Evolutionary conservation across 2,329 filamentous ascomycete genomes (phyloP).

Genomic region (Cercospora janseana): DNA sequence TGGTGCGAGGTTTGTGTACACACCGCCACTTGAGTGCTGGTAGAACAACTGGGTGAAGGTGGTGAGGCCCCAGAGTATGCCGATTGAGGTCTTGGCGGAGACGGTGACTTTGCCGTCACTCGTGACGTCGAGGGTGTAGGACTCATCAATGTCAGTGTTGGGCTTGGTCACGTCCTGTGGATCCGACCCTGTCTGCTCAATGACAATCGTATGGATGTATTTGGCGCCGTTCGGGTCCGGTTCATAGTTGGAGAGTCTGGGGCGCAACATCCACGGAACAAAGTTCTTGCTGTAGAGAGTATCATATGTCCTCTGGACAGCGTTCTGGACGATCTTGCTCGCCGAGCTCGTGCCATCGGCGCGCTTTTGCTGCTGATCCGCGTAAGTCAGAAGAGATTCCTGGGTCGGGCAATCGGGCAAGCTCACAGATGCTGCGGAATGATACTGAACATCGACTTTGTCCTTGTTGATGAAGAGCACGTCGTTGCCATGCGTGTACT

Average conservation of each 20-base stretch:
- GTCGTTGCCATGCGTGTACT: constrained; percentile 41
- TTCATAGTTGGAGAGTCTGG: constrained; percentile 63
- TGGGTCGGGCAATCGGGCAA: constrained; percentile 7
- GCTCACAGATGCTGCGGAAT: constrained; percentile 29
- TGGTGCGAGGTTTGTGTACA: constrained; percentile 70
- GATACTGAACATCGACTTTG: constrained; percentile 42
- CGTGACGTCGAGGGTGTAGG: constrained; percentile 65
- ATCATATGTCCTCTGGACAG: constrained; percentile 55
- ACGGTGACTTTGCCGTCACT: constrained; percentile 61
- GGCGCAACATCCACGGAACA: constrained; percentile 75
- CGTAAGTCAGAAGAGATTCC: constrained; percentile 17
- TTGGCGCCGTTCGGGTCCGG: constrained; percentile 46
- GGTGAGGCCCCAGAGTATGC: constrained; percentile 70
- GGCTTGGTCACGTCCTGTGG: constrained; percentile 58
- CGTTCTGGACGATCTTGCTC: constrained; percentile 46
- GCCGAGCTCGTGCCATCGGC: constrained; percentile 6
- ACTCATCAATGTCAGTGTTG: constrained; percentile 66
- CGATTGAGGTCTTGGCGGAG: constrained; percentile 63
- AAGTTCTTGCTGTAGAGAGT: constrained; percentile 67
- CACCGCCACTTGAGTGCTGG: constrained; percentile 57
- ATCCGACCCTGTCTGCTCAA: constrained; percentile 61
- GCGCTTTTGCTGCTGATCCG: constrained; percentile 18
- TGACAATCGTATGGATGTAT: constrained; percentile 59
- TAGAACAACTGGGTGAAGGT: constrained; percentile 80
- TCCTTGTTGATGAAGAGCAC: constrained; percentile 42